Percentiles rank a stretch among this genome's conserved stretches.
These are phyloP conservation scores for Gossypium thurberi DNA, from an alignment of 345 rosid genomes.

Conservation along the genomic window DNA sequence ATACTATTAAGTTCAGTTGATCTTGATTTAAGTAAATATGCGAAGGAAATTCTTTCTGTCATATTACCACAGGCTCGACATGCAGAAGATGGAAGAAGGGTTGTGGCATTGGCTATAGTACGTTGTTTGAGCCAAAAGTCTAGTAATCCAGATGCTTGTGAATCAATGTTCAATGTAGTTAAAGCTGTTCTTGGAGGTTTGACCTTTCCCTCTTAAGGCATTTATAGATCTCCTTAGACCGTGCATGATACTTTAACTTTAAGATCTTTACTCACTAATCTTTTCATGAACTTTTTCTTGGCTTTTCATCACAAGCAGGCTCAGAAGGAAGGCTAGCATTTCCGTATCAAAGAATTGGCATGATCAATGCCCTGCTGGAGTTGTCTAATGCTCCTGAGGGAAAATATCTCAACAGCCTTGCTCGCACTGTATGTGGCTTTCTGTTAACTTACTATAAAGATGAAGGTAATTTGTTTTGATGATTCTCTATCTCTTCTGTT, in stretches of 20 bases:
- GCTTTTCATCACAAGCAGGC: slow-evolving; percentile 38
- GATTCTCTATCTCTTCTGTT: neutral
- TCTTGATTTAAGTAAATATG: slow-evolving; percentile 89
- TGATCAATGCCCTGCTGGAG: slow-evolving; percentile 75
- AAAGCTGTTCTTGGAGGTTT: slow-evolving; percentile 89
- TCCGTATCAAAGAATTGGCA: slow-evolving; percentile 88
- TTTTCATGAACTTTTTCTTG: slow-evolving; percentile 12
- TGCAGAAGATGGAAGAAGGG: slow-evolving; percentile 79
- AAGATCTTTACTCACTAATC: neutral
- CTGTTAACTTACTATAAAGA: slow-evolving; percentile 66
- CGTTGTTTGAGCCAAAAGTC: slow-evolving; percentile 68
- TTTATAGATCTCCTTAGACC: neutral
- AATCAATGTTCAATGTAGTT: slow-evolving; percentile 65
- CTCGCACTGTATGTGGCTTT: slow-evolving; percentile 47
- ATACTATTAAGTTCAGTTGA: slow-evolving; percentile 52
- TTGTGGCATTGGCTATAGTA: slow-evolving; percentile 58
- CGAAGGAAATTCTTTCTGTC: slow-evolving; percentile 66
- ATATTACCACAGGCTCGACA: slow-evolving; percentile 77
- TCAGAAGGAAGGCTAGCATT: slow-evolving; percentile 91
- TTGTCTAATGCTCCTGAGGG: slow-evolving; percentile 80
- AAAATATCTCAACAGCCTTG: slow-evolving; percentile 60
- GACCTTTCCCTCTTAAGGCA: slow-evolving; percentile 15
- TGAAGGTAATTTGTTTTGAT: slow-evolving; percentile 54
- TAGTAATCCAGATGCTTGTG: slow-evolving; percentile 87
- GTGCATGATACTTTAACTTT: slow-evolving; percentile 4